A percentile compares a stretch with the other conserved stretches of the same genome.
Conservation (phyloP, 495 filamentous ascomycete species). For the Aspergillus taichungensis region DNA sequence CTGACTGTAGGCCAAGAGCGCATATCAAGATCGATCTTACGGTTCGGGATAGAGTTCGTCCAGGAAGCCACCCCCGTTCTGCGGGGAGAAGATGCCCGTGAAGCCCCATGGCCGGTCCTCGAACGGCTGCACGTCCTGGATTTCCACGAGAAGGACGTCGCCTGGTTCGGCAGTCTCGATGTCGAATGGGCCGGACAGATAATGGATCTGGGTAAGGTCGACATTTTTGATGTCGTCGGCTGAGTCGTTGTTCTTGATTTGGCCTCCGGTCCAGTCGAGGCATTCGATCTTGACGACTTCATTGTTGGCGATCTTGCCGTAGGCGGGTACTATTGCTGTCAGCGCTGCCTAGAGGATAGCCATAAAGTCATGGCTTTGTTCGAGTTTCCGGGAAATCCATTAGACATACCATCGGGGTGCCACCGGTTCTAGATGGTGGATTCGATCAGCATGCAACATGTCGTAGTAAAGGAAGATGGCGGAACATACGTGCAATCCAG, state of each 20-base stretch:
- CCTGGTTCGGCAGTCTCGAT: constrained; percentile 80
- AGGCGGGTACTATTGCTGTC: constrained; percentile 57
- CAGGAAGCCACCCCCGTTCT: constrained; percentile 86
- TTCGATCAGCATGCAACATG: not conserved
- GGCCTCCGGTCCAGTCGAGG: constrained; percentile 80
- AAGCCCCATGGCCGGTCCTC: constrained; percentile 88
- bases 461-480: not conserved
- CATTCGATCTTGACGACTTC: constrained; percentile 96
- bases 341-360: not conserved
- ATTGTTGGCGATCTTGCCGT: constrained; percentile 66
- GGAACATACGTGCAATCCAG: constrained; percentile 61
- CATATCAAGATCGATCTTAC: constrained; percentile 25
- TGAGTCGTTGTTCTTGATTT: constrained; percentile 81
- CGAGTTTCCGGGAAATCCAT: not conserved
- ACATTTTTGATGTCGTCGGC: constrained; percentile 84
- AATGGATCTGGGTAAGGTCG: constrained; percentile 78
- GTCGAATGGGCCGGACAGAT: constrained; percentile 86
- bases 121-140: constrained; percentile 92
- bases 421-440: constrained; percentile 64
- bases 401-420: constrained; percentile 74
- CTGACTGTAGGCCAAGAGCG: no score
- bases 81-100: constrained; percentile 70
- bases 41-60: constrained; percentile 84
- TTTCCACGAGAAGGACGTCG: constrained; percentile 82
- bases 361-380: no score